Evolutionary conservation across 306 rosid genomes (phyloP).

Genomic region (Parietaria judaica): DNA sequence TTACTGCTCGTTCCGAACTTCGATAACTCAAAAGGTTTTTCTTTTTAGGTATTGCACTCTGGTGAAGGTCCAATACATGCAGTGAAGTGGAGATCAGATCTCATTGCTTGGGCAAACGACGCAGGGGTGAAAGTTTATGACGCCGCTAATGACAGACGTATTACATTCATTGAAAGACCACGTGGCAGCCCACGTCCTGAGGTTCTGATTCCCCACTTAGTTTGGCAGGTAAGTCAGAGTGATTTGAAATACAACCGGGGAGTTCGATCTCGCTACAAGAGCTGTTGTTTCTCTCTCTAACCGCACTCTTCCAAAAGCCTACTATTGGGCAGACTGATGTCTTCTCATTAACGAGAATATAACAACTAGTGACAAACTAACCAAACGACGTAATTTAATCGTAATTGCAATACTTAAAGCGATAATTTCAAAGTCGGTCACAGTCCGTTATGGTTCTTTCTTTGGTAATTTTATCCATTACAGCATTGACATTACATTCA

Average conservation of each 20-base stretch:
- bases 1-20: slow-evolving; percentile 16
- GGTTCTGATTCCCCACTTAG: slow-evolving; percentile 88
- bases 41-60: slow-evolving; percentile 80
- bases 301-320: too few relatives aligned
- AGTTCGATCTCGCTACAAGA: too few relatives aligned
- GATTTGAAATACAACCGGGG: not conserved
- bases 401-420: too few relatives aligned
- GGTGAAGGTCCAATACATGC: slow-evolving; percentile 99
- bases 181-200: slow-evolving; percentile 88
- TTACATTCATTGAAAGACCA: slow-evolving; percentile 92
- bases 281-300: too few relatives aligned
- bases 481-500: not conserved
- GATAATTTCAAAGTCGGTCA: too few relatives aligned
- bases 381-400: too few relatives aligned
- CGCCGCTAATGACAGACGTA: slow-evolving; percentile 77
- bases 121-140: slow-evolving; percentile 94
- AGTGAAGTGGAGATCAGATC: slow-evolving; percentile 90
- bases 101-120: slow-evolving; percentile 98
- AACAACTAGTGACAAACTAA: too few relatives aligned
- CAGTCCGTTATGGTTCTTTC: too few relatives aligned
- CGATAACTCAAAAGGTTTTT: slow-evolving; percentile 11
- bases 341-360: too few relatives aligned
- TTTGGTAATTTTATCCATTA: too few relatives aligned
- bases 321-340: too few relatives aligned
- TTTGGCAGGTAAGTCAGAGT: slow-evolving; percentile 86